Base-by-base conservation (phyloP, 2,329 filamentous ascomycete species). In the Ophiostoma ips region DNA sequence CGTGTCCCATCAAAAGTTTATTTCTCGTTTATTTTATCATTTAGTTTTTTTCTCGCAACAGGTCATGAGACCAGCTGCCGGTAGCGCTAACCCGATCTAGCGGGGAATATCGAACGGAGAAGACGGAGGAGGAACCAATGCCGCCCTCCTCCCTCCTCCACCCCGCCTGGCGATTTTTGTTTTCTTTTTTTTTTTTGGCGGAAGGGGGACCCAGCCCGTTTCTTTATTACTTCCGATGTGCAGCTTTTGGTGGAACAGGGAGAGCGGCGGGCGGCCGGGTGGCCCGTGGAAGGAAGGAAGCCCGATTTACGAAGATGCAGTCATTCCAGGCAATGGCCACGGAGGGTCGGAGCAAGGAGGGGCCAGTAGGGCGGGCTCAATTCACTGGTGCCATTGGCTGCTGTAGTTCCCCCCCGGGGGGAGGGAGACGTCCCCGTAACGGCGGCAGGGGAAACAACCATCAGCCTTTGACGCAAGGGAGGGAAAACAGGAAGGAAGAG, bases 81-180 rank as follows among this genome's bases (percentile, higher is more conserved):
- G 43, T 33, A 38, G 46, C 49, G 49, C 52, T 53, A 53, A 48
- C 52, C 43, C 49, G 48, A 51, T 55, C 50, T 52, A 46, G 24
- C 38, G 24, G 5, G 24, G 12, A 21, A 19, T 18, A 19, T 19
- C 10, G 3, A 19, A 19, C 15, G 35, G 16, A 18, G 9, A 16
- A 37, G 3, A 37, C 5, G 15, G 9, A 18, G 16, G n/a, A 36
- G 16, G 2, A 36, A 15, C 15, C n/a, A 16, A 18, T 28, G 24
- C 5, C 24, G 24, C 24, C 24, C 5, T 28, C 24, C 5, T 28
- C 24, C n/a, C n/a, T n/a, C n/a, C n/a, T n/a, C n/a, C n/a, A n/a
- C n/a, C n/a, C n/a, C n/a, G n/a, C n/a, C n/a, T n/a, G n/a, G n/a
- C n/a, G n/a, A n/a, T n/a, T n/a, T n/a, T n/a, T n/a, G n/a, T n/a